Conservation (phyloP, 139 green algal genomes). For the Micractinium conductrix region DNA sequence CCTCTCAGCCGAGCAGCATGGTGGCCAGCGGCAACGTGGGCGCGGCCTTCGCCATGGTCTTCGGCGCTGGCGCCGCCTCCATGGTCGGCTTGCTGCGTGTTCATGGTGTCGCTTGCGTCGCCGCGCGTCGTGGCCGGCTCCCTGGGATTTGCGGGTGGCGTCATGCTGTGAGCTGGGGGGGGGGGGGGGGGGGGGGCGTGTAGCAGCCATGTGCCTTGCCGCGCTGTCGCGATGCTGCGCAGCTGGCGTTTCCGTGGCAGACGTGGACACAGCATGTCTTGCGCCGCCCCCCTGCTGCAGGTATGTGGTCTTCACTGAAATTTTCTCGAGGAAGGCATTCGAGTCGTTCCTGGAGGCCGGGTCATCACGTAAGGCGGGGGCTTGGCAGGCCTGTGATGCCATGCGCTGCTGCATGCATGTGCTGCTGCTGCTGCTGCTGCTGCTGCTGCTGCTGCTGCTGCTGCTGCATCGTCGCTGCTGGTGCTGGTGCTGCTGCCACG, state of each 20-base stretch:
- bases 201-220: too few relatives aligned
- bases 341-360: background rate
- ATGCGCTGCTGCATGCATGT: too few relatives aligned
- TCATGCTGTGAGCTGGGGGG: constrained; percentile 60
- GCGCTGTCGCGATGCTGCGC: too few relatives aligned
- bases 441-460: background rate
- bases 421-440: background rate
- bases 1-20: background rate
- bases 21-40: constrained; percentile 47
- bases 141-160: constrained; percentile 67
- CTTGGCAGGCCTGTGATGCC: too few relatives aligned
- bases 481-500: too few relatives aligned
- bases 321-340: background rate
- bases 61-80: constrained; percentile 58
- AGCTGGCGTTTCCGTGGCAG: too few relatives aligned
- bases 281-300: constrained; percentile 6
- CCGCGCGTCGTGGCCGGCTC: constrained; percentile 51
- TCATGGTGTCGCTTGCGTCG: constrained; percentile 60
- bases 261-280: too few relatives aligned
- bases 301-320: constrained; percentile 9
- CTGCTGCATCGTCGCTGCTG: background rate
- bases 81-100: constrained; percentile 57
- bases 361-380: background rate
- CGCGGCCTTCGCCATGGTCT: constrained; percentile 68
- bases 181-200: too few relatives aligned